Evolutionary conservation across 768 basidiomycete genomes (phyloP), one percentile per base, ranked within the genome.

Genomic region (Trametes villosa): DNA sequence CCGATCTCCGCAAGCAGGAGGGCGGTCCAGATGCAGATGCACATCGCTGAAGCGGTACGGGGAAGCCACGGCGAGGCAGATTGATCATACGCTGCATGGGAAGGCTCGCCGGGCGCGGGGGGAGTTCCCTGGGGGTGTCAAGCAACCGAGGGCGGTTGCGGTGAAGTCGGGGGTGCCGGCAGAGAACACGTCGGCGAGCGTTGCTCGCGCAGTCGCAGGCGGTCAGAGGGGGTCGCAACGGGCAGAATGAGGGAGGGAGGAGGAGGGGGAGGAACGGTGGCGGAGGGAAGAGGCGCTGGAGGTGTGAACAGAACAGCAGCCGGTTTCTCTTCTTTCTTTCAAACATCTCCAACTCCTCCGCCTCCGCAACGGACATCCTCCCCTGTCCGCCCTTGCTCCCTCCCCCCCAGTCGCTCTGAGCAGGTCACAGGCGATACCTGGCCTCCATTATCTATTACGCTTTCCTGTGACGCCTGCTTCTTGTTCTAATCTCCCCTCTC

Each of bases 351-450:
- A 46, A 48, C 55, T 55, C 46, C 55, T 56, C 54, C 45, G 20
- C 36, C 47, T 40, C 46, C 56, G 9, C 29, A n/a, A 40, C 36
- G 47, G 48, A 49, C 45, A 18, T 46, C 47, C 29, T 11, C 54
- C 42, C 54, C 29, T n/a, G 30, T 24, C 53, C 46, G 27, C 24
- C 22, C 45, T 33, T 20, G 40, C 26, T 30, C 47, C 29, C 18
- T 34, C 27, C 38, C 3, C 58, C 34, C 52, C 53, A 34, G 62
- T 66, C 62, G 61, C 62, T 55, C 59, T 60, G 59, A 60, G 61
- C 57, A 55, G 65, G 61, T 57, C 62, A 63, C 59, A 60, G 62
- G 65, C 65, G 60, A 62, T 62, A 62, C 57, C 57, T 62, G 53
- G 24, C 59, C 51, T 42, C 53, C 50, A 12, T 54, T 36, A 46